A percentile compares a stretch with the other conserved stretches of the same genome.
Evolutionary conservation across 305 asterid species (phyloP).

Genomic region (Rubia tinctorum): DNA sequence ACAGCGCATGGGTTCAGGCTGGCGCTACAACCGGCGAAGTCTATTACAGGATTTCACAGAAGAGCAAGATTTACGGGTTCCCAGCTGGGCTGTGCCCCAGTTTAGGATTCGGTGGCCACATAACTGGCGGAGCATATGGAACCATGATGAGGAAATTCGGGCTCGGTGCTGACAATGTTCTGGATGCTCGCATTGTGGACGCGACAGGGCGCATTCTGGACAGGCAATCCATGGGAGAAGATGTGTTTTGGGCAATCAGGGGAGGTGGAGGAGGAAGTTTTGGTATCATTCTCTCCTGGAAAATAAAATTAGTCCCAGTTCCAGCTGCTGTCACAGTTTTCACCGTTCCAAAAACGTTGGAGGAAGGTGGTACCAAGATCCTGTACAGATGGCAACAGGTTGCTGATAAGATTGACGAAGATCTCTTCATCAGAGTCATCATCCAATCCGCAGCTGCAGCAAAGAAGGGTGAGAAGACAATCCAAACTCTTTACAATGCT

Average conservation of each 20-base stretch:
- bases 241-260: constrained; percentile 70
- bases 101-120: constrained; percentile 75
- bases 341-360: constrained; percentile 54
- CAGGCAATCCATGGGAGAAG: constrained; percentile 64
- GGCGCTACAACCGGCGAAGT: constrained; percentile 57
- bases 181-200: constrained; percentile 60
- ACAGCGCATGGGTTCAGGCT: constrained; percentile 28
- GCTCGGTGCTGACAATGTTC: constrained; percentile 66
- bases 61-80: constrained; percentile 59
- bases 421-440: constrained; percentile 62
- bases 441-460: constrained; percentile 26
- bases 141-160: constrained; percentile 68
- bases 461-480: constrained; percentile 38
- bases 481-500: constrained; percentile 47
- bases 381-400: constrained; percentile 67
- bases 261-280: constrained; percentile 77
- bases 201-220: constrained; percentile 50
- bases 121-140: constrained; percentile 80
- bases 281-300: constrained; percentile 63
- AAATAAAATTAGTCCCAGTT: constrained; percentile 48
- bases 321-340: constrained; percentile 61
- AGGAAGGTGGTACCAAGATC: constrained; percentile 50
- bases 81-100: constrained; percentile 78
- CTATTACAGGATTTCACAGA: constrained; percentile 52
- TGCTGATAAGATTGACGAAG: constrained; percentile 59